A percentile compares a stretch with the other conserved stretches of the same genome.
phyloP scores from a whole-genome alignment of 441 rosid genomes.

The Manihot esculenta region DNA sequence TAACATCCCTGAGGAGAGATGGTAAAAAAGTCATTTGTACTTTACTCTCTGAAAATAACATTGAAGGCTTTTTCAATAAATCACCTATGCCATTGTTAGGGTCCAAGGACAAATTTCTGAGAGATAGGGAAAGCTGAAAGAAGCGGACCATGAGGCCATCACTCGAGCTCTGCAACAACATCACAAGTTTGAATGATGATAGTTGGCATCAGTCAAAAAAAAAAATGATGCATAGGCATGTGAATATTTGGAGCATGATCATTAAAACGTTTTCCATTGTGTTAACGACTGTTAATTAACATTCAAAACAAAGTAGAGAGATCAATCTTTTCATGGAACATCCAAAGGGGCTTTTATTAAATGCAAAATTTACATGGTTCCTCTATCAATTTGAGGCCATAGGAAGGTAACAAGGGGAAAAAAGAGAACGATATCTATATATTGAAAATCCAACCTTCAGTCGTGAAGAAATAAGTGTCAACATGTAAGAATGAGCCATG shows the following conservation, averaged over 20 bases:
- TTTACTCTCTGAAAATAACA: conserved; percentile 9
- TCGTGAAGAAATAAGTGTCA: conserved; percentile 71
- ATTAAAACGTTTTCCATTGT: no score
- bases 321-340: not conserved
- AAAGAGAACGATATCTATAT: not conserved
- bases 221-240: not conserved
- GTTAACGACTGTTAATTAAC: not conserved
- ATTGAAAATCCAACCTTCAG: conserved; percentile 47
- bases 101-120: conserved; percentile 57
- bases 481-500: conserved; percentile 75
- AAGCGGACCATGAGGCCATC: conserved; percentile 57
- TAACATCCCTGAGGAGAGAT: conserved; percentile 50
- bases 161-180: conserved; percentile 58
- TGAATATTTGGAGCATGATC: not conserved
- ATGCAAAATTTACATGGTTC: not conserved
- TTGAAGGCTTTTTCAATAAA: conserved; percentile 23
- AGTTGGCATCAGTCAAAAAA: not conserved
- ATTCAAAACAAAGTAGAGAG: not conserved
- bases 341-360: not conserved
- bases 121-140: conserved; percentile 87
- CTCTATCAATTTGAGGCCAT: not conserved
- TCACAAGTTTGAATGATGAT: conserved; percentile 7
- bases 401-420: not conserved
- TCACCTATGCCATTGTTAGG: conserved; percentile 52
- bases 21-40: conserved; percentile 13